These are phyloP conservation scores for Solanum appendiculatum DNA, from an alignment of 257 asterid genomes.

Conservation along the genomic window DNA sequence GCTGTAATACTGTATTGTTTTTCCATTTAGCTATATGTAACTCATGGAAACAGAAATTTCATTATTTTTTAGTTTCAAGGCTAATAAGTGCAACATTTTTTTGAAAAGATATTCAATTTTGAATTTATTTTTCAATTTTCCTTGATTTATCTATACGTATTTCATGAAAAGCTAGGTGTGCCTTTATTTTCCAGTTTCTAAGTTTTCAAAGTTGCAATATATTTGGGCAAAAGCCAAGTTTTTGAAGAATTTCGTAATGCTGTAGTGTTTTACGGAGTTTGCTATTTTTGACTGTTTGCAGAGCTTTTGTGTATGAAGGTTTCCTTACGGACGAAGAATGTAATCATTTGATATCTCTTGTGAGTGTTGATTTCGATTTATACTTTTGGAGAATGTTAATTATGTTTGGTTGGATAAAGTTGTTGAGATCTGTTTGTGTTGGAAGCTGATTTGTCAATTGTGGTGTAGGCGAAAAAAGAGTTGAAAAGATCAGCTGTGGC, in stretches of 20 bases:
- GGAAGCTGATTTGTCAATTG: not conserved
- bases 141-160: not conserved
- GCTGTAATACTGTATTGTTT: not conserved
- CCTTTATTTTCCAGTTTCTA: not conserved
- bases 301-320: conserved; percentile 91
- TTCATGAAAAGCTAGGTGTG: not conserved
- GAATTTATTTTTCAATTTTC: not conserved
- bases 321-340: conserved; percentile 88
- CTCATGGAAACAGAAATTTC: not conserved
- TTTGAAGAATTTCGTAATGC: not conserved
- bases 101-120: not conserved
- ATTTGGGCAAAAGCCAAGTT: not conserved
- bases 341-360: conserved; percentile 79
- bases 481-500: conserved; percentile 92
- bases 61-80: not conserved
- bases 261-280: not conserved
- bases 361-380: conserved; percentile 20
- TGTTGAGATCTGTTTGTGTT: not conserved
- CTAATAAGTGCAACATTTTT: not conserved
- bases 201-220: not conserved
- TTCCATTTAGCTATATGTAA: conserved; percentile 23
- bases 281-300: conserved; percentile 5
- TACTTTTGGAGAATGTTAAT: not conserved
- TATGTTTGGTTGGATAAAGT: not conserved
- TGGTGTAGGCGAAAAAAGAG: conserved; percentile 70